Base-by-base conservation (phyloP, 129 eudicot genomes). In the Ambrosia trifida region DNA sequence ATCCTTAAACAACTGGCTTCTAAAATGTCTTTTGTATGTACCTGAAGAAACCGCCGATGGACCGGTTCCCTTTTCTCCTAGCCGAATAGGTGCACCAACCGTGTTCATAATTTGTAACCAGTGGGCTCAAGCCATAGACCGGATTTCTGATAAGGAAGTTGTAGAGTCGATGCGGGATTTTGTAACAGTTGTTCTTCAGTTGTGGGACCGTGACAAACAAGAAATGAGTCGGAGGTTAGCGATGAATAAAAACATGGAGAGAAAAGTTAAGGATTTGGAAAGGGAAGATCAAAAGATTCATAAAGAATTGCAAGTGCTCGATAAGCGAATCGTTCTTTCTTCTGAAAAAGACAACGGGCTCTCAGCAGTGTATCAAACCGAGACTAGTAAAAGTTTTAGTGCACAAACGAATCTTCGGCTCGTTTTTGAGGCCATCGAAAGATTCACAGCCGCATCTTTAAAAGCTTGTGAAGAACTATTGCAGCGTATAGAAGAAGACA, bases 41-140 rank as follows among this genome's bases (percentile, higher is more conserved):
- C 99, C 97, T 0, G 99, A 95, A 83, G 99, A 87, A 76, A 95
- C 99, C 19, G 70, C 91, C 2, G 99, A 95, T 75, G 97, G 97
- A 9, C 74, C 83, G 0, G 97, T 81, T 59, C 97, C 97, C 13
- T 90, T 95, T 68, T 95, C 99, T 20, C 99, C 99, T 11, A 85
- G 96, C 49, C 80, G 97, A 53, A 89, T 91, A 12, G 99, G 99
- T 41, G 97, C 97, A 16, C 99, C 99, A 11, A 87, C 99, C 12
- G 70, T 95, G 16, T 95, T 90, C 74, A 86, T 90, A 18, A 76
- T 90, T 7, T 90, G 96, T 66, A 72, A 90, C 75, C 99, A 95
- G 67, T 95, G 99, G 99, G 84, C 87, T 14, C 96, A 95, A 77
- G 84, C 97, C 62, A 36, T 95, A 70, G 91, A 95, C 9, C 43